Percentiles rank a stretch among this genome's conserved stretches.
phyloP scores from a whole-genome alignment of 2,329 filamentous ascomycete species.

The Colletotrichum cuscutae region DNA sequence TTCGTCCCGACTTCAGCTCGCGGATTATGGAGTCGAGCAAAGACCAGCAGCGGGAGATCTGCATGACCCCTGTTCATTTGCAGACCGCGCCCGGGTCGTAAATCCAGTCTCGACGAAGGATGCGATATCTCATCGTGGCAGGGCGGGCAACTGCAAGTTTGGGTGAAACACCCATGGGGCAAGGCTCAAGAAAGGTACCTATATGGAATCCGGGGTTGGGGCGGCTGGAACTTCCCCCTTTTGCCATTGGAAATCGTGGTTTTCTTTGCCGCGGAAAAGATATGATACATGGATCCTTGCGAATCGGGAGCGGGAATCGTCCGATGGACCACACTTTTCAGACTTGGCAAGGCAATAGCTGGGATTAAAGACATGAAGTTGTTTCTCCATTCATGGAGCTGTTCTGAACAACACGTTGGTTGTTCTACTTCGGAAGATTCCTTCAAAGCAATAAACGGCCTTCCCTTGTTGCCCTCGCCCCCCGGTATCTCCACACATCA shows the following conservation, averaged over 20 bases:
- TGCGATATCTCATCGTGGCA: background rate
- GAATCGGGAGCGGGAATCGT: background rate
- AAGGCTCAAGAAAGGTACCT: background rate
- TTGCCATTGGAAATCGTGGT: background rate
- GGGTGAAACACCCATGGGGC: background rate
- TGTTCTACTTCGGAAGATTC: background rate
- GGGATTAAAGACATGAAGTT: background rate
- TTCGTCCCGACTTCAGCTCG: background rate
- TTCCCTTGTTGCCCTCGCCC: background rate
- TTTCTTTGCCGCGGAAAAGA: background rate
- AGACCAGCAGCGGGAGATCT: conserved; percentile 36
- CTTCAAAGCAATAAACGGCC: background rate
- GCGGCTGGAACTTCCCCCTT: background rate
- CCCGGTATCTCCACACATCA: background rate
- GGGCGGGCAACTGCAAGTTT: background rate
- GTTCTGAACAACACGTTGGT: background rate
- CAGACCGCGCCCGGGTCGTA: background rate
- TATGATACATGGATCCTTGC: background rate
- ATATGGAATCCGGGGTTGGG: background rate
- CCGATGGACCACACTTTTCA: background rate
- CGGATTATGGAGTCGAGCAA: background rate
- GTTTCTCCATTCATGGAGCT: background rate
- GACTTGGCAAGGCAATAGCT: background rate
- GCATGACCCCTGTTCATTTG: background rate
- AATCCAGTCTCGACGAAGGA: background rate